Percentiles rank a stretch among this genome's conserved stretches.
phyloP scores from a whole-genome alignment of 2,329 filamentous ascomycete genomes.

The Fusarium multiceps region DNA sequence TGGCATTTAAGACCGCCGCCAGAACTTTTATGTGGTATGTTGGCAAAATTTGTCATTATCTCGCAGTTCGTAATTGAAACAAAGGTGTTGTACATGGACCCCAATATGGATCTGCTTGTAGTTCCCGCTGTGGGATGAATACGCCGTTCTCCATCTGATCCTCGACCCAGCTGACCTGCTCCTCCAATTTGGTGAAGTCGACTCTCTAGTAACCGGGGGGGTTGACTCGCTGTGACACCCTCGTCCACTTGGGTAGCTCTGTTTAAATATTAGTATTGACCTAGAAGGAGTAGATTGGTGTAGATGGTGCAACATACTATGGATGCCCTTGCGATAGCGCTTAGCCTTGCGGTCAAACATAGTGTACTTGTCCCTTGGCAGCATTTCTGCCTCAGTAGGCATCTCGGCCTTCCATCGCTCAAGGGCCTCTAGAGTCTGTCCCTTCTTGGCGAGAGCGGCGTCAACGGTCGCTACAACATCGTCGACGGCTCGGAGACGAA shows the following conservation, averaged over 20 bases:
- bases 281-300: neutral
- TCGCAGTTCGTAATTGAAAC: constrained; percentile 44
- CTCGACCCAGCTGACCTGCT: constrained; percentile 15
- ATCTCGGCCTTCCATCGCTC: constrained; percentile 95
- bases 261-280: constrained; percentile 36
- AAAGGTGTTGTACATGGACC: constrained; percentile 48
- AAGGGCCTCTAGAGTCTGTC: constrained; percentile 78
- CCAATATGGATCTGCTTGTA: constrained; percentile 29
- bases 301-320: constrained; percentile 74
- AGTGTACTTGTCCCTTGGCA: constrained; percentile 96
- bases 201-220: constrained; percentile 87
- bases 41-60: constrained; percentile 34
- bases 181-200: constrained; percentile 19
- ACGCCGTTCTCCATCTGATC: constrained; percentile 38
- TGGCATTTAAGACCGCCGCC: constrained; percentile 9
- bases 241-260: constrained; percentile 94
- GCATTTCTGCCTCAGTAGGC: constrained; percentile 95
- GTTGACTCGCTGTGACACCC: constrained; percentile 92
- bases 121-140: constrained; percentile 38
- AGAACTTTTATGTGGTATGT: constrained; percentile 13
- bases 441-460: constrained; percentile 78
- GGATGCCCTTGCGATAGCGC: constrained; percentile 95
- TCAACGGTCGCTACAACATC: constrained; percentile 86
- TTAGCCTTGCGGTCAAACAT: constrained; percentile 97
- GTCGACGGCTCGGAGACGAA: constrained; percentile 87